phyloP scores from a whole-genome alignment of 495 filamentous ascomycete genomes.

The Extremus antarcticus region DNA sequence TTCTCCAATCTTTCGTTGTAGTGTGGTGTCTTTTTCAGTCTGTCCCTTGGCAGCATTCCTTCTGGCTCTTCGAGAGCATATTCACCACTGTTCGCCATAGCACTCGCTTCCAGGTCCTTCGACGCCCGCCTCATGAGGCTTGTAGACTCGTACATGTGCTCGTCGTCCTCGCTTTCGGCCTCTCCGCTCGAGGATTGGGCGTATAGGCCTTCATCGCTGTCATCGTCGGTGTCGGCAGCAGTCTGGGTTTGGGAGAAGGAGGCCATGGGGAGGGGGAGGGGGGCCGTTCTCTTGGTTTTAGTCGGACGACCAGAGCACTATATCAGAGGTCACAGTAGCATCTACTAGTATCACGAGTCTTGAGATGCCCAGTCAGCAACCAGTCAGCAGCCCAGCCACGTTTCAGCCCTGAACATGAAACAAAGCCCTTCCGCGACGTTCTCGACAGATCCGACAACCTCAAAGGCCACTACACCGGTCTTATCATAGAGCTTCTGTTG shows the following conservation, averaged over 20 bases:
- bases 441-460: no score
- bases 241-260: conserved; percentile 5
- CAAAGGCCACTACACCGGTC: no score
- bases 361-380: no score
- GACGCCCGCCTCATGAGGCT: conserved; percentile 10
- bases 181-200: conserved; percentile 5
- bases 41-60: conserved; percentile 64
- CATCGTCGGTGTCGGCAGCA: conserved; percentile 6
- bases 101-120: conserved; percentile 4
- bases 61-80: not conserved
- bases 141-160: conserved; percentile 12
- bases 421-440: no score
- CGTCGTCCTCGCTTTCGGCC: conserved; percentile 1
- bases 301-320: not conserved
- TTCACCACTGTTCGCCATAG: not conserved
- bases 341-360: no score
- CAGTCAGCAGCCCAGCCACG: no score
- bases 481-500: no score
- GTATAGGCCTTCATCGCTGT: conserved; percentile 5
- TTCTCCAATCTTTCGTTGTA: conserved; percentile 85
- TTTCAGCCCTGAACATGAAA: no score
- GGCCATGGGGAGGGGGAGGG: no score
- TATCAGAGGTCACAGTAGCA: no score
- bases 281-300: not conserved
- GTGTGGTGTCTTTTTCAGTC: conserved; percentile 66